A percentile compares a stretch with the other conserved stretches of the same genome.
Conservation (phyloP, 2,329 filamentous ascomycete species). For the Cladosporium sp. region DNA sequence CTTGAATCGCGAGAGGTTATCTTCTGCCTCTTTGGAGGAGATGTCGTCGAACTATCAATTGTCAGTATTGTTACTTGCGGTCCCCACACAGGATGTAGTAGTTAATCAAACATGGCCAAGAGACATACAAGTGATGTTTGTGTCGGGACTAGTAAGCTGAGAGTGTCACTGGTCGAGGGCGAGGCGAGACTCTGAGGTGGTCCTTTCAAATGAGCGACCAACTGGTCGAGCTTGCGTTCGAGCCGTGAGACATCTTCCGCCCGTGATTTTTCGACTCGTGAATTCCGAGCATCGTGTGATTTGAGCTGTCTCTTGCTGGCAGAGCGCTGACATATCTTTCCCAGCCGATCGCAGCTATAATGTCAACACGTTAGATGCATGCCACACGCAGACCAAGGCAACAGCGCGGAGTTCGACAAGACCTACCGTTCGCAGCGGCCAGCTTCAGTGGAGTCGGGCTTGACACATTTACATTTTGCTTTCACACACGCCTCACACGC, state of each 20-base stretch:
- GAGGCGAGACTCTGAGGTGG: conserved; percentile 1
- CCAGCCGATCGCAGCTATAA: conserved; percentile 1
- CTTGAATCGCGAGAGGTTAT: not conserved
- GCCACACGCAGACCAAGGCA: not conserved
- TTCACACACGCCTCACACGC: conserved; percentile 6
- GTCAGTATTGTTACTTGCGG: not conserved
- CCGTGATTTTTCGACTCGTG: not conserved
- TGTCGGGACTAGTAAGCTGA: not conserved
- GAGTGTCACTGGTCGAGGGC: not conserved
- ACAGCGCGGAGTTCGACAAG: not conserved
- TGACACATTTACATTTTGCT: conserved; percentile 6
- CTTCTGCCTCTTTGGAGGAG: not conserved
- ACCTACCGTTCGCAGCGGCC: conserved; percentile 3
- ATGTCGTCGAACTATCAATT: not conserved
- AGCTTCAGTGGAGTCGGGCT: not conserved
- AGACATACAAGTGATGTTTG: not conserved
- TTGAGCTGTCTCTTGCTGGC: conserved; percentile 8
- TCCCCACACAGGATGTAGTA: too few species aligned
- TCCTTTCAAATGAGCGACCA: not conserved
- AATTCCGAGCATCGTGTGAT: not conserved
- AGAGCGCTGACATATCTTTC: conserved; percentile 1
- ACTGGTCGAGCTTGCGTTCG: conserved; percentile 6
- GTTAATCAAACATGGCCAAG: not conserved
- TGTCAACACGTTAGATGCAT: not conserved
- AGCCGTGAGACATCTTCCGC: not conserved